phyloP scores from a whole-genome alignment of 768 basidiomycete species.

The Holtermannia corniformis region DNA sequence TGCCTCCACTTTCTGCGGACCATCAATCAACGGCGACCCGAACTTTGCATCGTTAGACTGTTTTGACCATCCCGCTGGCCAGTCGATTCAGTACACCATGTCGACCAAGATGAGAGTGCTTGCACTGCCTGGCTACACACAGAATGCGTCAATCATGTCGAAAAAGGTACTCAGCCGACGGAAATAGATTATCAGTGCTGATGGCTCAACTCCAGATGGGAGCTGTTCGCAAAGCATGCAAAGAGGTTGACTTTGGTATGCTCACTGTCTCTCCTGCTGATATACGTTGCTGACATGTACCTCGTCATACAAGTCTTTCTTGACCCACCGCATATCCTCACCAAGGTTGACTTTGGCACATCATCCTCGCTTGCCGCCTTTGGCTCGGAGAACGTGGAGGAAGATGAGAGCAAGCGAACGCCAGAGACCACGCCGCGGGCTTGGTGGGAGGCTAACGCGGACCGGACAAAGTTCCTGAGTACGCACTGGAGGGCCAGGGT shows the following conservation, averaged over 20 bases:
- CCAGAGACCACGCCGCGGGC: conserved; percentile 39
- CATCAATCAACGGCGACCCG: no score
- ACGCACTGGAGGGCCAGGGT: conserved; percentile 2
- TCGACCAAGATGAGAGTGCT: conserved; percentile 17
- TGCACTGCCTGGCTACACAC: conserved; percentile 38
- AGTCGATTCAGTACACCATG: no score
- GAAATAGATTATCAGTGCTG: no score
- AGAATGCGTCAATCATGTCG: conserved; percentile 34
- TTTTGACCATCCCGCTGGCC: no score
- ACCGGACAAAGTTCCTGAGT: conserved; percentile 28
- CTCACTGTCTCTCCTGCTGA: not conserved
- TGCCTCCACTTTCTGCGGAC: no score
- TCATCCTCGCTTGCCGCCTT: conserved; percentile 29
- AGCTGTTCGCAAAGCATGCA: conserved; percentile 36
- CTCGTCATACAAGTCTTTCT: conserved; percentile 22
- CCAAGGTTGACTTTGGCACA: conserved; percentile 37
- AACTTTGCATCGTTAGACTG: no score
- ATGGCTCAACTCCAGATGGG: conserved; percentile 20
- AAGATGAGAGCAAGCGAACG: conserved; percentile 24
- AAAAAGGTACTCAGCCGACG: conserved; percentile 21
- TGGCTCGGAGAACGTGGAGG: conserved; percentile 31
- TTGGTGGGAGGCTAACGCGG: conserved; percentile 33
- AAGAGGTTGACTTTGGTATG: conserved; percentile 37
- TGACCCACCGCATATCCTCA: conserved; percentile 37
- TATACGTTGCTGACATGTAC: not conserved